phyloP scores from a whole-genome alignment of 2,329 filamentous ascomycete genomes.

The Pseudogymnoascus sp. region DNA sequence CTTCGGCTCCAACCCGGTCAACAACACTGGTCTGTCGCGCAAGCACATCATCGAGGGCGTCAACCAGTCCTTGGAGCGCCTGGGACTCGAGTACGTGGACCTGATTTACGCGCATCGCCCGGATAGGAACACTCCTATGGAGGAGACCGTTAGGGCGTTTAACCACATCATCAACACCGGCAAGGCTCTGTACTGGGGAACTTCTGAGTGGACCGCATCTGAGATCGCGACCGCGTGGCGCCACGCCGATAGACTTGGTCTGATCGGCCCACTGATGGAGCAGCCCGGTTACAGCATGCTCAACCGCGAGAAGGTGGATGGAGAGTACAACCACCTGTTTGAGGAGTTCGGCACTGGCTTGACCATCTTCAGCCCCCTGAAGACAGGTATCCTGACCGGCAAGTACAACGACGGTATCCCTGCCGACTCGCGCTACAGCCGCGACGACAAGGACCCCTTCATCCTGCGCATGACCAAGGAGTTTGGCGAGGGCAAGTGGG shows the following conservation, averaged over 20 bases:
- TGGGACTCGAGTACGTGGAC: constrained; percentile 53
- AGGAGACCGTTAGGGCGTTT: constrained; percentile 63
- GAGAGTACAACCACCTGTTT: constrained; percentile 53
- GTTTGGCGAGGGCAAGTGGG: constrained; percentile 43
- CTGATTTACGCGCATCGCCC: constrained; percentile 62
- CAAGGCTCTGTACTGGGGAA: constrained; percentile 65
- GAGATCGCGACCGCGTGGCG: constrained; percentile 58
- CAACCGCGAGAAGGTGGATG: constrained; percentile 52
- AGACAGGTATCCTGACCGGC: constrained; percentile 53
- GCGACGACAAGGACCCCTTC: constrained; percentile 44
- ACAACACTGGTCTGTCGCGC: constrained; percentile 58
- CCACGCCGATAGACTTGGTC: constrained; percentile 49
- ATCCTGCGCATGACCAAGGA: constrained; percentile 35
- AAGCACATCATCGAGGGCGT: constrained; percentile 65
- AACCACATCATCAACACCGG: constrained; percentile 61
- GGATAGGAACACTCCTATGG: constrained; percentile 60
- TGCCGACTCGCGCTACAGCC: constrained; percentile 48
- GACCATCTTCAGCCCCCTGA: constrained; percentile 55
- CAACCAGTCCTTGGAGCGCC: constrained; percentile 47
- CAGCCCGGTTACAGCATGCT: constrained; percentile 62
- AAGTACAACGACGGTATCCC: constrained; percentile 61
- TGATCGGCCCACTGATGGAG: constrained; percentile 58
- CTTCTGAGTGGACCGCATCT: constrained; percentile 58
- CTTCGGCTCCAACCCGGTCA: constrained; percentile 53
- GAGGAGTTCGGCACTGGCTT: constrained; percentile 51